A percentile compares a stretch with the other conserved stretches of the same genome.
Conservation (phyloP, 1,284 basidiomycete species). For the Ganoderma sinense region DNA sequence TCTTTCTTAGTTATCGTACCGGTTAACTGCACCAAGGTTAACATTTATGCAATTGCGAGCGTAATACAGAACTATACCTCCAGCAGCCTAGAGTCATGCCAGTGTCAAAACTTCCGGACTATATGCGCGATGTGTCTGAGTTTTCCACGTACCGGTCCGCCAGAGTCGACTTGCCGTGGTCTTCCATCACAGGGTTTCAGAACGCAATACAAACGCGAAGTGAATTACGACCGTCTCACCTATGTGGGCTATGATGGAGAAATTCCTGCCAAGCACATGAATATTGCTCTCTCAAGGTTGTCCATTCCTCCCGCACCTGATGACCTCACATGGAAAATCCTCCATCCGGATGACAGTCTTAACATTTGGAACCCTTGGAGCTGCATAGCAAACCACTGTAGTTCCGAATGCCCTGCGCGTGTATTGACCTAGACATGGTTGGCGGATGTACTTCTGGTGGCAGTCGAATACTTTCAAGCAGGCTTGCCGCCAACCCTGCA, state of each 20-base stretch:
- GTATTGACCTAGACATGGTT: conserved; percentile 15
- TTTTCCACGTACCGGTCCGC: conserved; percentile 74
- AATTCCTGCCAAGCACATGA: conserved; percentile 70
- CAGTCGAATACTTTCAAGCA: conserved; percentile 45
- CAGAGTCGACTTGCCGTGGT: conserved; percentile 94
- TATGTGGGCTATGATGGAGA: conserved; percentile 95
- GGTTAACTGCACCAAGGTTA: conserved; percentile 71
- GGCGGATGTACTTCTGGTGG: conserved; percentile 24
- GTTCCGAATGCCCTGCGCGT: conserved; percentile 40
- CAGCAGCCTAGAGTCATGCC: conserved; percentile 55
- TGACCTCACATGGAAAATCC: conserved; percentile 76
- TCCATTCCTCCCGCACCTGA: conserved; percentile 60
- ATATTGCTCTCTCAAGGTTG: neutral
- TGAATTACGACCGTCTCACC: conserved; percentile 49
- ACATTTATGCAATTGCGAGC: neutral
- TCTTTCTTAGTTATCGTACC: conserved; percentile 80
- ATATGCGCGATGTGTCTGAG: neutral
- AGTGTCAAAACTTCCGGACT: conserved; percentile 2
- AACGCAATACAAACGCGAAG: no score
- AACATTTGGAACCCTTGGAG: conserved; percentile 14
- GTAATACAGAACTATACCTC: conserved; percentile 55
- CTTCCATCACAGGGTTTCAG: conserved; percentile 41
- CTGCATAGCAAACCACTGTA: conserved; percentile 39
- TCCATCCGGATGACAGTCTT: conserved; percentile 60
- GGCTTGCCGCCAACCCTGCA: conserved; percentile 47